A percentile compares a stretch with the other conserved stretches of the same genome.
Conservation (phyloP, 1,139 yeast species). For the Kurtzmaniella quercitrusa region DNA sequence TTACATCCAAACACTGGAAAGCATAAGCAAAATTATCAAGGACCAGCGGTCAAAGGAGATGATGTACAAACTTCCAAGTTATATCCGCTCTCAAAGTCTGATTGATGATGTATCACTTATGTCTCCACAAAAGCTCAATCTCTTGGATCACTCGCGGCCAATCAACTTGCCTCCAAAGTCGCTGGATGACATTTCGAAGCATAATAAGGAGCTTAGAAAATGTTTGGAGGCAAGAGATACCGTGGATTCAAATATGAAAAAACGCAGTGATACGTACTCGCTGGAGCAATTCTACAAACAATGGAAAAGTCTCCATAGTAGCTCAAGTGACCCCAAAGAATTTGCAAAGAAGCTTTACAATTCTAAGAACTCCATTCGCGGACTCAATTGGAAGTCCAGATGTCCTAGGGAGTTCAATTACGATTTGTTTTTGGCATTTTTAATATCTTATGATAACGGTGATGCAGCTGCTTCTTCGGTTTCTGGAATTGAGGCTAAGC, state of each 20-base stretch:
- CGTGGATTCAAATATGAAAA: neutral
- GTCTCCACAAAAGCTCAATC: slow-evolving; percentile 38
- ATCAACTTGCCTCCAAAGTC: slow-evolving; percentile 44
- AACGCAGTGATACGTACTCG: slow-evolving; percentile 18
- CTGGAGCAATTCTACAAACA: slow-evolving; percentile 19
- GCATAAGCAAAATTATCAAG: slow-evolving; percentile 31
- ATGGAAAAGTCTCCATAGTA: slow-evolving; percentile 23
- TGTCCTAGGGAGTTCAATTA: slow-evolving; percentile 26
- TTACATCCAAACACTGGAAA: slow-evolving; percentile 34
- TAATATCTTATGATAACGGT: slow-evolving; percentile 16
- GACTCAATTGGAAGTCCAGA: slow-evolving; percentile 38
- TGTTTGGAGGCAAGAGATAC: slow-evolving; percentile 30
- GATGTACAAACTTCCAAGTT: slow-evolving; percentile 37
- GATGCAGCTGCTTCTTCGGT: slow-evolving; percentile 15
- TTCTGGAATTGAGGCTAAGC: slow-evolving; percentile 11
- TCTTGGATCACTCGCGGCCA: slow-evolving; percentile 43
- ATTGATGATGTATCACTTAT: slow-evolving; percentile 38
- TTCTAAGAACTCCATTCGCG: slow-evolving; percentile 31
- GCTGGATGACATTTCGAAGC: slow-evolving; percentile 31
- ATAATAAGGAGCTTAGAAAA: slow-evolving; percentile 35
- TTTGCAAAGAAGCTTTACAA: slow-evolving; percentile 24
- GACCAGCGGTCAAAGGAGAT: slow-evolving; percentile 30
- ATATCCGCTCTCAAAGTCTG: slow-evolving; percentile 39
- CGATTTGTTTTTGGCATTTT: slow-evolving; percentile 26
- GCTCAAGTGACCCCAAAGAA: slow-evolving; percentile 14